Evolutionary conservation across 352 stramenopile genomes (phyloP), one percentile per base, ranked within the genome.

Genomic region (Albugo candida): DNA sequence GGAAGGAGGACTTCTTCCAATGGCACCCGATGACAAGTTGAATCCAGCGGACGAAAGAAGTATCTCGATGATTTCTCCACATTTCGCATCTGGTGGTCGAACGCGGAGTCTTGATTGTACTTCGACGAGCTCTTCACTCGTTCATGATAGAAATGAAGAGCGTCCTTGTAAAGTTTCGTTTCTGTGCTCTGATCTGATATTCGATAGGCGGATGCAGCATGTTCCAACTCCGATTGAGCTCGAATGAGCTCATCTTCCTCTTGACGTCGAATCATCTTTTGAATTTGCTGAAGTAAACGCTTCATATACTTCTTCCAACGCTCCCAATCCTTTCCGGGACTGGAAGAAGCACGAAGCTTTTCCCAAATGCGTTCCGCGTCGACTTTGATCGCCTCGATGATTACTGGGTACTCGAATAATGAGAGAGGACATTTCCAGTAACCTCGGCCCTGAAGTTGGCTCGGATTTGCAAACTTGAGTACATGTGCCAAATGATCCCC

Each of bases 31-130:
- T 44, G 17, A 41, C 46, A 37, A 39, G 40, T 53, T 37, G 38
- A 49, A 18, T 53, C 56, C 39, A 53, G 5, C 11, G 48, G 37
- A 19, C 20, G 37, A 18, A 53, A 53, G 18, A 53, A 53, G 48
- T 53, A 37, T n/a, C 41, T 36, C 1, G 39, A 45, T 8, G 38
- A 53, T 19, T 40, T 1, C 48, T 53, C 37, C 27, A 44, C 2
- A 18, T 50, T 53, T 17, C 31, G 13, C 16, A 34, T 44, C 27
- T 5, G 48, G 19, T 49, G 49, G 18, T 53, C 48, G 34, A 53
- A 47, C 27, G 37, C 48, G 20, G 48, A 42, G 48, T 53, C 48
- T 50, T 53, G 48, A 19, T 50, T 53, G 38, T 40, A 49, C 20
- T 53, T 41, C 19, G 34, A 49, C n/a, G 48, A 42, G 0, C 48